Evolutionary conservation across 495 filamentous ascomycete genomes (phyloP).

Genomic region (Penicillium arizonense): DNA sequence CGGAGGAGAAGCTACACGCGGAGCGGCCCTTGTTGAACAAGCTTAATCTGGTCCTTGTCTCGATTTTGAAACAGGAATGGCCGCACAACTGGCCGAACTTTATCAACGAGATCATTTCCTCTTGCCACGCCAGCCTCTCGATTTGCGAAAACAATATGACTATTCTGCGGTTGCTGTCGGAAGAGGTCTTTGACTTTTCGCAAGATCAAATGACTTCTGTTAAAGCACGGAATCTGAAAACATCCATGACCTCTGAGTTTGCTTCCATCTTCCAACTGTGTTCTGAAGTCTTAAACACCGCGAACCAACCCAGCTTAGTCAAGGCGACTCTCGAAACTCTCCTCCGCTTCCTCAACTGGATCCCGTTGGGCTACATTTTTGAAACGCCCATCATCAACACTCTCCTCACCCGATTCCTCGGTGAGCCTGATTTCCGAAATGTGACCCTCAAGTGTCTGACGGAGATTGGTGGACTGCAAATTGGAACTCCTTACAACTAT

Average conservation of each 20-base stretch:
- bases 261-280: slow-evolving; percentile 96
- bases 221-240: slow-evolving; percentile 94
- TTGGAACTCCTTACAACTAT: slow-evolving; percentile 75
- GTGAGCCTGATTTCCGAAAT: slow-evolving; percentile 90
- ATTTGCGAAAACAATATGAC: slow-evolving; percentile 99
- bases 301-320: slow-evolving; percentile 82
- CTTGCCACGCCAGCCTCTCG: slow-evolving; percentile 88
- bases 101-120: slow-evolving; percentile 98
- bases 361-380: slow-evolving; percentile 96
- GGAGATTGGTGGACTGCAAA: slow-evolving; percentile 89
- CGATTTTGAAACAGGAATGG: slow-evolving; percentile 99
- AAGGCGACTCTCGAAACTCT: slow-evolving; percentile 94
- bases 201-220: slow-evolving; percentile 97
- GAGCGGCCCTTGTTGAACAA: slow-evolving; percentile 93
- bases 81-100: slow-evolving; percentile 99
- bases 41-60: slow-evolving; percentile 94
- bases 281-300: slow-evolving; percentile 85
- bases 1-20: slow-evolving; percentile 77
- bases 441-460: slow-evolving; percentile 95
- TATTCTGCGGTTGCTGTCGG: slow-evolving; percentile 90
- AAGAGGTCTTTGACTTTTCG: slow-evolving; percentile 98
- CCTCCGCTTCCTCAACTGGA: slow-evolving; percentile 97
- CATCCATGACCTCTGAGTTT: slow-evolving; percentile 97
- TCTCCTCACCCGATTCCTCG: slow-evolving; percentile 82
- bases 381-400: slow-evolving; percentile 97